Evolutionary conservation across 495 filamentous ascomycete genomes (phyloP), one percentile per base, ranked within the genome.

Genomic region (Cetradonia linearis): DNA sequence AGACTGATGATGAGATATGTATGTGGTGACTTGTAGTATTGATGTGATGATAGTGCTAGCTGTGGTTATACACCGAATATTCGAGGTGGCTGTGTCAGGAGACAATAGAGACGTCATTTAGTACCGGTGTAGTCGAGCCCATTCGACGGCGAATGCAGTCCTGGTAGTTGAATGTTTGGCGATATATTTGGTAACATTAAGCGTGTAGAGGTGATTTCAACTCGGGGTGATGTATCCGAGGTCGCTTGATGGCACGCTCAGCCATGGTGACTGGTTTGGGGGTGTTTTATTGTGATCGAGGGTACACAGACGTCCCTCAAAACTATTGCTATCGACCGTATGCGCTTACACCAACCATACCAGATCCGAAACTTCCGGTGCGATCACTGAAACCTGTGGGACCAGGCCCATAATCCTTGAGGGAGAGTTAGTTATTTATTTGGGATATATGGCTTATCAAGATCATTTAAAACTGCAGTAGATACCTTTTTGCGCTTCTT

Each of bases 401-500:
- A 58, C 46, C 55, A 38, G 55, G 54, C 2, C 54, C 55, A 40
- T 44, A 58, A 31, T 62, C 59, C 46, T 65, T 58, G 31, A 28
- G 20, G 23, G 7, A 20, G 13, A 33, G 52, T 61, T 34, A 61
- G 59, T 61, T 4, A 25, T 23, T 46, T 59, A 48, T 31, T 25
- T 13, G 31, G 30, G 11, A 27, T 55, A 55, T 30, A 48, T 46
- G 23, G 38, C 13, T 25, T 27, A 55, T 56, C 27, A 31, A 30
- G 59, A 37, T 48, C 14, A 11, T 61, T 23, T 48, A 3, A 44
- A 36, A 14, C 20, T 48, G 18, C 25, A 46, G 14, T 0, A 25
- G 8, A 11, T 37, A 80, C 77, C 76, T 80, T 81, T 56, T 70
- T 70, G 40, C 69, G 67, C 56, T 64, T 69, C 72, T 81, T 81